Evolutionary conservation across 345 rosid genomes (phyloP).

Genomic region (Erysimum cheiranthoides): DNA sequence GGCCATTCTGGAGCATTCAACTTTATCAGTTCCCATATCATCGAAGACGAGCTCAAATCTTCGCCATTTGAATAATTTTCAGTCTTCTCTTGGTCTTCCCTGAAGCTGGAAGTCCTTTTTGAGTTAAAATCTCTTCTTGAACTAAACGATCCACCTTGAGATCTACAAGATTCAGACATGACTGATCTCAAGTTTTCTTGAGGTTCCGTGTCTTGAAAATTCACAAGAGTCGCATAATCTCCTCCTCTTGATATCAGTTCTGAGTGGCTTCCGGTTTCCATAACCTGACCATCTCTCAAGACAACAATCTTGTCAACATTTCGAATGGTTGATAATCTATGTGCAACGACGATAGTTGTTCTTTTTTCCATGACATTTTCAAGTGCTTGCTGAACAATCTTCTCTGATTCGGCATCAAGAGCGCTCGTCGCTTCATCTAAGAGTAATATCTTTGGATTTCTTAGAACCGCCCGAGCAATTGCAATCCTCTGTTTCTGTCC

Average conservation of each 20-base stretch:
- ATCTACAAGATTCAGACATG: conserved; percentile 48
- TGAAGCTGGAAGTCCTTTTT: conserved; percentile 42
- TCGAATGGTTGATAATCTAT: conserved; percentile 71
- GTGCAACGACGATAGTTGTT: conserved; percentile 78
- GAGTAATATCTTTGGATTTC: conserved; percentile 80
- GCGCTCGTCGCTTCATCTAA: conserved; percentile 95
- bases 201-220: conserved; percentile 57
- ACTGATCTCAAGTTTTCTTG: conserved; percentile 45
- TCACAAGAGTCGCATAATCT: conserved; percentile 66
- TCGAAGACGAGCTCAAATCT: conserved; percentile 40
- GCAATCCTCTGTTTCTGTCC: conserved; percentile 94
- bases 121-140: conserved; percentile 39
- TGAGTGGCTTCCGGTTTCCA: conserved; percentile 74
- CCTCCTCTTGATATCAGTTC: conserved; percentile 69
- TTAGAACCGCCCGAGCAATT: conserved; percentile 80
- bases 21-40: conserved; percentile 68
- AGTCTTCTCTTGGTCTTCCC: conserved; percentile 40
- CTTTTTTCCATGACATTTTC: conserved; percentile 64
- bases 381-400: conserved; percentile 73
- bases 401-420: conserved; percentile 84
- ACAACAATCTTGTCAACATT: conserved; percentile 74
- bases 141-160: conserved; percentile 47
- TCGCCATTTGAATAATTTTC: conserved; percentile 19
- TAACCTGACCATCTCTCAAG: conserved; percentile 68
- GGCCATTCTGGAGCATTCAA: conserved; percentile 89